These are phyloP conservation scores for Pugionium dolabratum DNA, from an alignment of 345 rosid species.

Conservation along the genomic window DNA sequence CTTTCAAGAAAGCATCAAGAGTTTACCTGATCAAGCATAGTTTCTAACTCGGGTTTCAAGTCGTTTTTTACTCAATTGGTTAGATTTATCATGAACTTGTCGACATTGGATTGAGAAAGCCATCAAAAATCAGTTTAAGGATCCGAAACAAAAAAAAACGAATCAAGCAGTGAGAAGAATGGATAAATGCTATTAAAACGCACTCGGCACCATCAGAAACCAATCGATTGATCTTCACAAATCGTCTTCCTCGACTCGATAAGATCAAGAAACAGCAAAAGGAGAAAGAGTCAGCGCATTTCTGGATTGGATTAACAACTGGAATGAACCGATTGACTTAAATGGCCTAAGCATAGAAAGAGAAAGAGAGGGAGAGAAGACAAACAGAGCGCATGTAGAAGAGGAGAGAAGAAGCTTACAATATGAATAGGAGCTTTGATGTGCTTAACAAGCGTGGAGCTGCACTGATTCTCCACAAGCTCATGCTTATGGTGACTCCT, in stretches of 20 bases:
- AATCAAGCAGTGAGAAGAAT: background rate
- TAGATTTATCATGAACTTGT: background rate
- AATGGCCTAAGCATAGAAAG: conserved; percentile 4
- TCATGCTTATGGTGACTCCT: conserved; percentile 66
- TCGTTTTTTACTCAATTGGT: background rate
- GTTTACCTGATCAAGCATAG: too few species aligned
- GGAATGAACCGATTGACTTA: background rate
- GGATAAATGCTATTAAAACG: background rate
- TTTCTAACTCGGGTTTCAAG: background rate
- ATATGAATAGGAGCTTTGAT: conserved; percentile 93
- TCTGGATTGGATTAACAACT: conserved; percentile 5
- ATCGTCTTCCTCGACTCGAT: background rate
- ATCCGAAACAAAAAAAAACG: background rate
- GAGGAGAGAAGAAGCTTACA: conserved; percentile 48
- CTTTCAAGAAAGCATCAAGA: too few species aligned
- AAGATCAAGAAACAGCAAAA: background rate
- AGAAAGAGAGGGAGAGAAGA: background rate
- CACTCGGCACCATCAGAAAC: background rate
- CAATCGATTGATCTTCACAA: background rate
- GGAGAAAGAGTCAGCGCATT: background rate
- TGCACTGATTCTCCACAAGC: conserved; percentile 70
- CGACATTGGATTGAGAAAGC: background rate
- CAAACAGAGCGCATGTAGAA: conserved; percentile 1
- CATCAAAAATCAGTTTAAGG: background rate
- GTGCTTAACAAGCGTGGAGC: conserved; percentile 73